phyloP scores from a whole-genome alignment of 257 asterid species.

The Plantago ovata region DNA sequence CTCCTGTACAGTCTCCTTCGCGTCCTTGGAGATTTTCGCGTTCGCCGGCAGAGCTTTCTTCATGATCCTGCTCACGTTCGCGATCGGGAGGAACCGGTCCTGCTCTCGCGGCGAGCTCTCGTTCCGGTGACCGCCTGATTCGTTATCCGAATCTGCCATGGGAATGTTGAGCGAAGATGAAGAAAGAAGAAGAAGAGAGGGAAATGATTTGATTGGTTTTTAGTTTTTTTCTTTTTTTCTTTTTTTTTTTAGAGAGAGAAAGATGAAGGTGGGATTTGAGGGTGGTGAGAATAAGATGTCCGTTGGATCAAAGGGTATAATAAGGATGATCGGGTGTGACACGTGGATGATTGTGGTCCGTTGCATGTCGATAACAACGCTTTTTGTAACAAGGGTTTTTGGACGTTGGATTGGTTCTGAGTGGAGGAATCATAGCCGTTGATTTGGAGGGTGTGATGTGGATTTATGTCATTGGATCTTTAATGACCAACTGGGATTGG shows the following conservation, averaged over 20 bases:
- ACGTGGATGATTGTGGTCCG: conserved; percentile 56
- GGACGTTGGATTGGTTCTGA: conserved; percentile 41
- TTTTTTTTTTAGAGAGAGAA: background rate
- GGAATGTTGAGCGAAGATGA: no score
- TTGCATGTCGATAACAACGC: conserved; percentile 43
- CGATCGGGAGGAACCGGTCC: conserved; percentile 68
- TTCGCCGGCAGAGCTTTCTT: conserved; percentile 66
- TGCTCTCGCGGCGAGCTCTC: conserved; percentile 55
- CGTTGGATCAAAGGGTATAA: conserved; percentile 56
- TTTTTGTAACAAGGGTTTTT: conserved; percentile 14
- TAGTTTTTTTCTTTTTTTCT: background rate
- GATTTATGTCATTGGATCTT: conserved; percentile 26
- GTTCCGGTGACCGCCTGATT: conserved; percentile 63
- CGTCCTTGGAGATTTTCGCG: conserved; percentile 68
- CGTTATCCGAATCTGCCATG: conserved; percentile 89
- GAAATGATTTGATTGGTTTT: no score
- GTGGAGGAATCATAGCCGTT: conserved; percentile 46
- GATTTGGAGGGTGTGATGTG: conserved; percentile 36
- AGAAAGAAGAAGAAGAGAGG: conserved; percentile 1
- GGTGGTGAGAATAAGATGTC: conserved; percentile 40
- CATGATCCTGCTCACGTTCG: conserved; percentile 66
- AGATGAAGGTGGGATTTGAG: conserved; percentile 4
- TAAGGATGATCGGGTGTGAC: conserved; percentile 35
- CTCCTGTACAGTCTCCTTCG: conserved; percentile 66
- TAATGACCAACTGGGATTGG: conserved; percentile 19